phyloP scores from a whole-genome alignment of 345 rosid species.

The Reutealis trisperma region DNA sequence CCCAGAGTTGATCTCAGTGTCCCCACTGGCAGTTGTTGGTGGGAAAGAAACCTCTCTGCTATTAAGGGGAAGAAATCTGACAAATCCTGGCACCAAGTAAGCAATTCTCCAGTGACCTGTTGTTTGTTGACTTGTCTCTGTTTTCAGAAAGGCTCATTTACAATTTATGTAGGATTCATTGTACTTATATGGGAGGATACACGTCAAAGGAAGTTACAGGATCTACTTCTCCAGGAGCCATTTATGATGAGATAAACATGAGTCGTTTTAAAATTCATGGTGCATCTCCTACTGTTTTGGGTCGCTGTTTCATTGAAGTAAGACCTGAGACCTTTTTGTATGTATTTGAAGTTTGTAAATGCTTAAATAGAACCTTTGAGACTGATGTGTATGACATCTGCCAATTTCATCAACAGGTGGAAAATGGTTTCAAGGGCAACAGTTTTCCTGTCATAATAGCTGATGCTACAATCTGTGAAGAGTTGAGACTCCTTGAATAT shows the following conservation, averaged over 20 bases:
- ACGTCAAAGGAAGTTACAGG: constrained; percentile 46
- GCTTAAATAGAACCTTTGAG: neutral
- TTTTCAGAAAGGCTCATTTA: constrained; percentile 13
- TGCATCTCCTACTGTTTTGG: constrained; percentile 38
- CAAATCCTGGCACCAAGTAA: constrained; percentile 68
- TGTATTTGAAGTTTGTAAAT: constrained; percentile 9
- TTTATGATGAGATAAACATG: constrained; percentile 57
- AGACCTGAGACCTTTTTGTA: constrained; percentile 13
- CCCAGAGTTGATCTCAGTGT: constrained; percentile 77
- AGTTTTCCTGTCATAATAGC: constrained; percentile 85
- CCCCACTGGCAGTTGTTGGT: constrained; percentile 76
- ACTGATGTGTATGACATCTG: constrained; percentile 18
- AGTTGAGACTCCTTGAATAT: constrained; percentile 67
- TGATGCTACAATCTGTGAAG: constrained; percentile 73
- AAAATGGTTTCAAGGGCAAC: constrained; percentile 83
- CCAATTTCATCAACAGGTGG: constrained; percentile 54
- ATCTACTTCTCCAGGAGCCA: constrained; percentile 32
- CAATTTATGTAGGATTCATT: constrained; percentile 57
- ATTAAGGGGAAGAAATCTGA: constrained; percentile 74
- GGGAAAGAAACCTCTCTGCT: constrained; percentile 67
- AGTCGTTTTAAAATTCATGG: constrained; percentile 50
- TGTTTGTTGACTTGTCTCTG: neutral
- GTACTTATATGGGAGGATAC: constrained; percentile 66
- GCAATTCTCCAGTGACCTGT: constrained; percentile 17
- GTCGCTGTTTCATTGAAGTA: constrained; percentile 95